A percentile compares a stretch with the other conserved stretches of the same genome.
These are phyloP conservation scores for Trifolium dubium DNA, from an alignment of 306 rosid species.

Conservation along the genomic window DNA sequence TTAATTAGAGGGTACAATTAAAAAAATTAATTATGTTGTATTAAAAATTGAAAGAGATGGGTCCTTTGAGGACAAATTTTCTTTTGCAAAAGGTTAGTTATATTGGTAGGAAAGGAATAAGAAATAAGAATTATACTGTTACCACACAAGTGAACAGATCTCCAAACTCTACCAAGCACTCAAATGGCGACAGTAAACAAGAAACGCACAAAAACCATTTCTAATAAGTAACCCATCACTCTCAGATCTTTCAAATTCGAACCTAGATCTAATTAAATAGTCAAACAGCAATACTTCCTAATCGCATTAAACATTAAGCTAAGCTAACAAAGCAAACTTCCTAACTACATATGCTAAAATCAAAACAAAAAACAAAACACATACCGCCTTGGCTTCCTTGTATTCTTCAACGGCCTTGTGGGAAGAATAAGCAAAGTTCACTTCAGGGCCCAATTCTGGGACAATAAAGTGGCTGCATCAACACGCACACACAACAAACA, in stretches of 20 bases:
- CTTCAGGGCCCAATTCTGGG: conserved; percentile 91
- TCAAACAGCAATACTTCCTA: conserved; percentile 12
- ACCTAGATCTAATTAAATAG: conserved; percentile 8
- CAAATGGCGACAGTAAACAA: neutral
- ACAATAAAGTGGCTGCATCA: conserved; percentile 88
- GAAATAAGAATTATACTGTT: no score
- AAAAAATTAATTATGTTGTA: no score
- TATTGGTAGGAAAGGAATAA: neutral
- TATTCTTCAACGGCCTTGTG: conserved; percentile 93
- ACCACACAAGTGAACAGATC: conserved; percentile 23
- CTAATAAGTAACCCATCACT: neutral
- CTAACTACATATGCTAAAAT: neutral
- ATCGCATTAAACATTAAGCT: neutral
- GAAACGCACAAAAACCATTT: neutral
- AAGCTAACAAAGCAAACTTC: neutral
- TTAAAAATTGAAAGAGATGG: no score
- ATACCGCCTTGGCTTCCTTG: conserved; percentile 96
- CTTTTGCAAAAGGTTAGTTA: no score
- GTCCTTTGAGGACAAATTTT: no score
- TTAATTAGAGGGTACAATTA: no score
- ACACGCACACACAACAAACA: conserved; percentile 16
- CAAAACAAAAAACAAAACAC: conserved; percentile 20
- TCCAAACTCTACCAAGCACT: neutral
- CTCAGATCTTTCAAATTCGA: neutral
- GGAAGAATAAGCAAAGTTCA: conserved; percentile 76